Percentiles rank a stretch among this genome's conserved stretches.
These are phyloP conservation scores for Phytophthora uliginosa DNA, from an alignment of 352 stramenopile genomes.

Conservation along the genomic window DNA sequence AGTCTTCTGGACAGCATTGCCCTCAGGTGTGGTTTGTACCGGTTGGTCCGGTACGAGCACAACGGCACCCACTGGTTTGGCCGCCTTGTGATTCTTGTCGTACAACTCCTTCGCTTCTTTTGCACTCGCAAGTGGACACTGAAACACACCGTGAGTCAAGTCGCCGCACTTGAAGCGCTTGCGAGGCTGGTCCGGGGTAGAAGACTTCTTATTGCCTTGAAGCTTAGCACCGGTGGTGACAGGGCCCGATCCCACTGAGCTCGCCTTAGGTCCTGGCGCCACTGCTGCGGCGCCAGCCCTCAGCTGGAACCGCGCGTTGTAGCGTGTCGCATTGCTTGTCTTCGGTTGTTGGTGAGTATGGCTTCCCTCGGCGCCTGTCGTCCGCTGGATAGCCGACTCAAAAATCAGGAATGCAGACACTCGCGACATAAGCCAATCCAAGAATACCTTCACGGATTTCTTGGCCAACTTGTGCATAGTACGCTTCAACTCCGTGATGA, in stretches of 20 bases:
- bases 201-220: not conserved
- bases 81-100: not conserved
- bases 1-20: too few relatives aligned
- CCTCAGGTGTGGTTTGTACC: too few relatives aligned
- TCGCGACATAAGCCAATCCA: slow-evolving; percentile 5
- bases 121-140: not conserved
- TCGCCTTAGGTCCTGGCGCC: not conserved
- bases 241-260: not conserved
- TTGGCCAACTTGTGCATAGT: slow-evolving; percentile 7
- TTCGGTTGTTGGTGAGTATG: not conserved
- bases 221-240: not conserved
- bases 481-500: slow-evolving; percentile 5
- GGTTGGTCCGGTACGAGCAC: too few relatives aligned
- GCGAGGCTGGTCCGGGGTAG: too few relatives aligned
- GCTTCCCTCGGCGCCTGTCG: not conserved
- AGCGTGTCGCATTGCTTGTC: not conserved
- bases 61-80: too few relatives aligned
- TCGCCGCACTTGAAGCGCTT: not conserved
- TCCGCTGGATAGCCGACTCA: slow-evolving; percentile 5
- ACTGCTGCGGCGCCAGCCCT: not conserved
- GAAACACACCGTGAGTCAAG: not conserved
- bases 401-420: slow-evolving; percentile 5
- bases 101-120: not conserved
- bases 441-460: slow-evolving; percentile 8
- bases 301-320: not conserved